Base-by-base conservation (phyloP, 2,329 filamentous ascomycete species). In the Neonectria hederae region DNA sequence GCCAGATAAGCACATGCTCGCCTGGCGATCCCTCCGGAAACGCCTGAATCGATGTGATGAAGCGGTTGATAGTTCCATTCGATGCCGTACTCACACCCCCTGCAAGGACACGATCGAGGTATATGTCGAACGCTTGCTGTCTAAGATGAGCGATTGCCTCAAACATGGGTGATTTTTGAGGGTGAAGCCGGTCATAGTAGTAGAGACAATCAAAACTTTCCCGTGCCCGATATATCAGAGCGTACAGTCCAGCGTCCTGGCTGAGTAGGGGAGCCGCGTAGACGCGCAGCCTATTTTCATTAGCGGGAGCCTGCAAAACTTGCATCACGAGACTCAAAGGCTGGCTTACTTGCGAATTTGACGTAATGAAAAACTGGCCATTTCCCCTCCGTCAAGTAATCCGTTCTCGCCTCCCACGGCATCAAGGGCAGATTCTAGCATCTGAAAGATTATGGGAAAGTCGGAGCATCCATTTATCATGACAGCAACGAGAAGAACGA, bases 31-130 rank as follows among this genome's bases (percentile, higher is more conserved):
- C 62, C 3, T 65, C 54, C 1, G 68, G 63, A 19, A 75, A 63
- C 1, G 69, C 60, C 53, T 71, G 57, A 3, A 74, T 54, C 2
- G 67, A 68, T 8, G 65, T 61, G 14, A 66, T 70, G 43, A 72
- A 75, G 2, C 54, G 65, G 3, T 68, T 57, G 43, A 72, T 61
- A 13, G 68, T 63, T 11, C 60, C 4, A 95, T 80, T n/a, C 89
- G 87, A 67, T 91, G 92, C 75, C 95, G 92, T 73, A 94, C n/a
- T 35, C 3, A 43, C 54, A 2, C 43, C 40, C 8, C 42, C 40
- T 5, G 45, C 53, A 5, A 63, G 54, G 11, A 65, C 68, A 1
- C 66, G 40, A 4, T 62, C 55, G 4, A 69, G 46, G 21, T 69
- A 67, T 2, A 67, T 67, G 5, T 59, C 43, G n/a, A 65, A 69